Evolutionary conservation across 805 yeast genomes (phyloP).

Genomic region (Candida sakaeoensis): DNA sequence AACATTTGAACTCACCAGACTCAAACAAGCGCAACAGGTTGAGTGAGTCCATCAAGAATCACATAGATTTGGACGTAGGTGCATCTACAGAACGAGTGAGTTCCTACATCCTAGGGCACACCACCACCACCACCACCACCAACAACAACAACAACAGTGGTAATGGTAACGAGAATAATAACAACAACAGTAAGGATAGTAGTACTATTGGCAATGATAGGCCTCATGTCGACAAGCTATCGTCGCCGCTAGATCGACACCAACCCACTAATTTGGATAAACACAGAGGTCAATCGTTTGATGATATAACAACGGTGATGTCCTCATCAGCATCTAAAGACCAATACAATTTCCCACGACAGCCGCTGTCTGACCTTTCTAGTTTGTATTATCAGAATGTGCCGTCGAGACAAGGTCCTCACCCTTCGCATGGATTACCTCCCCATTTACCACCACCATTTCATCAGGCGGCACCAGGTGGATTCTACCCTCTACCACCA

Average conservation of each 20-base stretch:
- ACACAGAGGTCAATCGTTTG: background rate
- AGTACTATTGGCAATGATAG: no score
- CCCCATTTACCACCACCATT: conserved; percentile 5
- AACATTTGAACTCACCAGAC: background rate
- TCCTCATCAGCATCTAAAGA: conserved; percentile 2
- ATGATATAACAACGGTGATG: background rate
- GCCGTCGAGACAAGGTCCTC: conserved; percentile 6
- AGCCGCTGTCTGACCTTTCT: background rate
- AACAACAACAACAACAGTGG: no score
- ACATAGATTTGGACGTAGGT: background rate
- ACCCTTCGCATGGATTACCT: conserved; percentile 7
- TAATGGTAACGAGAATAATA: no score
- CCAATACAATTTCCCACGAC: conserved; percentile 4
- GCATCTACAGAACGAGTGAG: conserved; percentile 7
- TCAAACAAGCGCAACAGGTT: background rate
- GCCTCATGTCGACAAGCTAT: no score
- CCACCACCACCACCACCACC: no score
- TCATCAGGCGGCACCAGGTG: conserved; percentile 1
- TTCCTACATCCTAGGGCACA: conserved; percentile 5
- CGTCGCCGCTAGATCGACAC: conserved; percentile 3
- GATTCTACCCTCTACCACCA: conserved; percentile 1
- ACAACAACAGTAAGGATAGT: no score
- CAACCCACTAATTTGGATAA: background rate
- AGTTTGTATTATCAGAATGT: background rate
- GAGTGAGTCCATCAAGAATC: background rate